Evolutionary conservation across 2,329 filamentous ascomycete genomes (phyloP).

Genomic region (Fusarium nematophilum): DNA sequence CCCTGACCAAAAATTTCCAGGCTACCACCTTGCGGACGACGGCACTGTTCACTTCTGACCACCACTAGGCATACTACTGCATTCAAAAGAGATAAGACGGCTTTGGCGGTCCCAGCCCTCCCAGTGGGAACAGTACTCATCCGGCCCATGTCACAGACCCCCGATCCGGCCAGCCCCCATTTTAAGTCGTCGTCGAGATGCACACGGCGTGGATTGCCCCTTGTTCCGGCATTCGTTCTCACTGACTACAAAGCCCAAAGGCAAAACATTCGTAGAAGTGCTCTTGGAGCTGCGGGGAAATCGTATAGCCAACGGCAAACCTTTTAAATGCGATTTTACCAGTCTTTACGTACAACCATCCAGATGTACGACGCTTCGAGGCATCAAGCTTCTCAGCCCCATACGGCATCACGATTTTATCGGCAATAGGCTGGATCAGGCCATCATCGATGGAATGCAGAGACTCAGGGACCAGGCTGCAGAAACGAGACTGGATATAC

Average conservation of each 20-base stretch:
- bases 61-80: conserved; percentile 19
- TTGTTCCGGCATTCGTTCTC: not conserved
- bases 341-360: conserved; percentile 10
- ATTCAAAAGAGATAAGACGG: conserved; percentile 15
- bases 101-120: not conserved
- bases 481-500: conserved; percentile 12
- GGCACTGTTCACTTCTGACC: conserved; percentile 19
- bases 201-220: not conserved
- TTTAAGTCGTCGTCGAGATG: not conserved
- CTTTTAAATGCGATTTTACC: conserved; percentile 4
- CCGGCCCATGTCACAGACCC: not conserved
- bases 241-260: conserved; percentile 3
- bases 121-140: conserved; percentile 1
- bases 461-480: conserved; percentile 7
- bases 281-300: conserved; percentile 16
- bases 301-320: conserved; percentile 3
- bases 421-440: conserved; percentile 10
- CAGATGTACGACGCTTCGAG: conserved; percentile 4
- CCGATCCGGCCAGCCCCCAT: not conserved
- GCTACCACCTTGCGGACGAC: conserved; percentile 17
- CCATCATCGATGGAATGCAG: conserved; percentile 11
- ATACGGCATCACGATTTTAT: conserved; percentile 11
- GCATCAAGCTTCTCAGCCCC: conserved; percentile 12
- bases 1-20: conserved; percentile 17
- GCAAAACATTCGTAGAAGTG: conserved; percentile 10